Evolutionary conservation across 352 stramenopile genomes (phyloP), one percentile per base, ranked within the genome.

Genomic region (Globisporangium echinulatum): DNA sequence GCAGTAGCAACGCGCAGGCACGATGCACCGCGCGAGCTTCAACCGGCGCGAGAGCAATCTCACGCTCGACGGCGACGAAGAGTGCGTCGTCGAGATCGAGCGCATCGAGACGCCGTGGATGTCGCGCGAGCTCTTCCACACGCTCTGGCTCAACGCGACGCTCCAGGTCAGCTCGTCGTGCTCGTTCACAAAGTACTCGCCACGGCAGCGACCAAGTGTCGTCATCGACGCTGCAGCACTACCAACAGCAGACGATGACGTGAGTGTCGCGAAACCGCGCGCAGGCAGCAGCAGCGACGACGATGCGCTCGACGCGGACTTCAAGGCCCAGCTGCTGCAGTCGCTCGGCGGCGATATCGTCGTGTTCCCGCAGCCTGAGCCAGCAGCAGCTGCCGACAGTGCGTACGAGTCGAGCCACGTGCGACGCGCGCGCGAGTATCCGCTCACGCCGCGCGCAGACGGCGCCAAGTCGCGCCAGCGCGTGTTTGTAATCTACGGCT

Each of bases 61-160:
- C 49, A 91, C 79, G 67, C 74, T 91, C 46, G 75, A 87, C 44
- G 64, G 71, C n/a, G 75, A 84, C n/a, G 73, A 73, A 17, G 69
- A 80, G 48, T 43, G 54, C 47, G 58, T 61, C 39, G 59, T 85
- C 2, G 53, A 69, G 40, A 63, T 79, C 15, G 67, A 84, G 59
- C 58, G 14, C 6, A 56, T 81, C 7, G 59, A 61, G n/a, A 64
- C 78, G 59, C 77, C 75, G 25, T 91, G 78, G 79, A 88, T 91
- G 79, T 68, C 75, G 6, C 61, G 62, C 4, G 82, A 82, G 59
- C 68, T 88, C 25, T 91, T 88, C 69, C 61, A 83, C 9, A 82
- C 72, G 49, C 66, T 91, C 49, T 91, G 82, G 82, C 59, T 66
- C 1, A 74, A 72, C 54, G 79, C 82, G 52, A 82, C 73, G n/a